These are phyloP conservation scores for Lactifluus pinguis DNA, from an alignment of 768 basidiomycete species.

Conservation along the genomic window DNA sequence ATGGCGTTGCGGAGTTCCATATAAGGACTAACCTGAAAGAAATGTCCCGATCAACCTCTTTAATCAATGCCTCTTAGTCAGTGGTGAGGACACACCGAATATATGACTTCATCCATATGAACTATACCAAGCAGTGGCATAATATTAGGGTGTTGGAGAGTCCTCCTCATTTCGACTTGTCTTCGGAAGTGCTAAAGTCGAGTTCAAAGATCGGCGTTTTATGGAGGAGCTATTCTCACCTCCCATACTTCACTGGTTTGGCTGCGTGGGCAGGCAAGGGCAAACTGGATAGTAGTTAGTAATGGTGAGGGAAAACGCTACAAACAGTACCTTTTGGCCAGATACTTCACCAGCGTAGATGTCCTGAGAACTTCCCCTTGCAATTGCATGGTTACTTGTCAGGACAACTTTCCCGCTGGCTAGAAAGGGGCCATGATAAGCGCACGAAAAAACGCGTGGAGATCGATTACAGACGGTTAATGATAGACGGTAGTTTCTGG, in stretches of 20 bases:
- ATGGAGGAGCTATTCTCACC: neutral
- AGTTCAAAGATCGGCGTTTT: neutral
- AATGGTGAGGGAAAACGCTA: neutral
- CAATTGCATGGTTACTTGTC: conserved; percentile 10
- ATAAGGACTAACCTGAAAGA: conserved; percentile 8
- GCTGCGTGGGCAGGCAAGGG: conserved; percentile 8
- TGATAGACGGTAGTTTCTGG: conserved; percentile 10
- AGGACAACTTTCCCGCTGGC: conserved; percentile 9
- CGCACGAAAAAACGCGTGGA: neutral
- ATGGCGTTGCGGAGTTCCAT: conserved; percentile 12
- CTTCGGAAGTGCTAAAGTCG: conserved; percentile 6
- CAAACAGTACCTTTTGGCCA: neutral
- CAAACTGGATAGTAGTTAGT: neutral
- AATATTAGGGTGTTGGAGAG: conserved; percentile 13
- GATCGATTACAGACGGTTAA: conserved; percentile 10
- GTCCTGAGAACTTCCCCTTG: conserved; percentile 11
- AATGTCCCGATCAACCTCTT: neutral
- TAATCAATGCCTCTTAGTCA: too few relatives aligned
- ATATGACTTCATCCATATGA: conserved; percentile 2
- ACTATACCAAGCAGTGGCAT: conserved; percentile 13
- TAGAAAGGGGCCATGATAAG: neutral
- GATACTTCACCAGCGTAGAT: conserved; percentile 15
- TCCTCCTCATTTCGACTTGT: conserved; percentile 19
- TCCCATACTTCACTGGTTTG: conserved; percentile 5
- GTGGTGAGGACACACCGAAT: neutral